phyloP scores from a whole-genome alignment of 805 yeast species.

The Ogataea glucozyma region DNA sequence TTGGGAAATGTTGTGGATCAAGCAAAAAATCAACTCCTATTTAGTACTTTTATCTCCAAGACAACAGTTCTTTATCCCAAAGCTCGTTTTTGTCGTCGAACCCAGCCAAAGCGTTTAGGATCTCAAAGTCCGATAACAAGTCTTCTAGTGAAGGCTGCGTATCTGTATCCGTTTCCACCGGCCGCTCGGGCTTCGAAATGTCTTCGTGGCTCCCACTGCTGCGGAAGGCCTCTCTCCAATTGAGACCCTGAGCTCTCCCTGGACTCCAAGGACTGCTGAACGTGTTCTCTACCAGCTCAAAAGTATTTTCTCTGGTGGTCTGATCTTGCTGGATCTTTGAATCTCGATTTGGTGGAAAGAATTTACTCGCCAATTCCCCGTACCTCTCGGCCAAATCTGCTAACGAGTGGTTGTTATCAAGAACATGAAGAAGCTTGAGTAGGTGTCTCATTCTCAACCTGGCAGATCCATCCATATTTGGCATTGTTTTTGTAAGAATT shows the following conservation, averaged over 20 bases:
- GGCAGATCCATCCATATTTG: conserved; percentile 69
- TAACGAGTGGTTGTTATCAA: conserved; percentile 9
- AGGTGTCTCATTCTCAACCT: conserved; percentile 64
- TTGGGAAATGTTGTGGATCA: background rate
- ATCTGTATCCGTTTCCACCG: no score
- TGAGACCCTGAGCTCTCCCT: background rate
- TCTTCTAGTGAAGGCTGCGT: conserved; percentile 16
- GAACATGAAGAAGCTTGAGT: conserved; percentile 26
- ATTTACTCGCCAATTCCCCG: background rate
- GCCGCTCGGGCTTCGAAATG: no score
- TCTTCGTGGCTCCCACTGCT: no score
- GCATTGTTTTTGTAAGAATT: conserved; percentile 64
- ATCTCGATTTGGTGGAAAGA: background rate
- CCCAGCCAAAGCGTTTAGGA: conserved; percentile 15
- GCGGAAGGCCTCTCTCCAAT: no score
- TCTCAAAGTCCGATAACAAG: conserved; percentile 18
- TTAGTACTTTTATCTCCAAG: conserved; percentile 7
- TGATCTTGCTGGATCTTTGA: no score
- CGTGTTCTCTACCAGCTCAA: no score
- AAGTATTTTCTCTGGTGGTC: no score
- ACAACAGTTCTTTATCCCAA: conserved; percentile 14
- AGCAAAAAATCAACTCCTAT: background rate
- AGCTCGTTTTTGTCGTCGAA: conserved; percentile 10
- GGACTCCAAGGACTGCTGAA: background rate
- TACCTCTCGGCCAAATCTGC: conserved; percentile 10